Percentiles rank a stretch among this genome's conserved stretches.
These are phyloP conservation scores for Juncus effusus DNA, from an alignment of 176 grass and related monocot species.

Conservation along the genomic window DNA sequence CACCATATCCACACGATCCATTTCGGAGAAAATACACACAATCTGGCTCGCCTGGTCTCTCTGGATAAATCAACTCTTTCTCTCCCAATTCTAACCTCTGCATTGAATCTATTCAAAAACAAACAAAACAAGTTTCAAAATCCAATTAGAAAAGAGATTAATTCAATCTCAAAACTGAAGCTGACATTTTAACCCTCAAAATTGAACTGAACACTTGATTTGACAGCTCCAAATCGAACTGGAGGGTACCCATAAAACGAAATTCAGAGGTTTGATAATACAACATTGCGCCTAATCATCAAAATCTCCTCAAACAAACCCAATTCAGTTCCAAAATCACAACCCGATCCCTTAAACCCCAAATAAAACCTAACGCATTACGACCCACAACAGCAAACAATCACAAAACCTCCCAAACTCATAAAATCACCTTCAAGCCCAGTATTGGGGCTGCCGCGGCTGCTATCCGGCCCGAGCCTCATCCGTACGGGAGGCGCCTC, in stretches of 20 bases:
- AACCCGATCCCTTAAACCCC: conserved; percentile 18
- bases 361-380: conserved; percentile 21
- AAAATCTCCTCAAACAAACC: not conserved
- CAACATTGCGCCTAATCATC: not conserved
- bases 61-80: conserved; percentile 45
- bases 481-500: conserved; percentile 27
- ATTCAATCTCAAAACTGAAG: not conserved
- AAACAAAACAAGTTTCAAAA: conserved; percentile 3
- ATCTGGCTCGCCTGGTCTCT: conserved; percentile 69
- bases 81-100: conserved; percentile 64
- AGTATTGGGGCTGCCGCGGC: conserved; percentile 29
- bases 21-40: conserved; percentile 86
- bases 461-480: conserved; percentile 19
- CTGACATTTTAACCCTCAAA: not conserved
- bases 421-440: conserved; percentile 61
- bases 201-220: conserved; percentile 40
- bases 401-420: not conserved
- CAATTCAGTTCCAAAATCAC: conserved; percentile 6
- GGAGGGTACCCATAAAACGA: conserved; percentile 1
- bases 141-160: conserved; percentile 1
- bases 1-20: conserved; percentile 78
- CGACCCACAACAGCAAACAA: conserved; percentile 1
- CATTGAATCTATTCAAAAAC: conserved; percentile 56
- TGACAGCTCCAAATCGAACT: conserved; percentile 19
- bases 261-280: not conserved